phyloP scores from a whole-genome alignment of 345 rosid genomes.

The Gossypium rotundifolium region DNA sequence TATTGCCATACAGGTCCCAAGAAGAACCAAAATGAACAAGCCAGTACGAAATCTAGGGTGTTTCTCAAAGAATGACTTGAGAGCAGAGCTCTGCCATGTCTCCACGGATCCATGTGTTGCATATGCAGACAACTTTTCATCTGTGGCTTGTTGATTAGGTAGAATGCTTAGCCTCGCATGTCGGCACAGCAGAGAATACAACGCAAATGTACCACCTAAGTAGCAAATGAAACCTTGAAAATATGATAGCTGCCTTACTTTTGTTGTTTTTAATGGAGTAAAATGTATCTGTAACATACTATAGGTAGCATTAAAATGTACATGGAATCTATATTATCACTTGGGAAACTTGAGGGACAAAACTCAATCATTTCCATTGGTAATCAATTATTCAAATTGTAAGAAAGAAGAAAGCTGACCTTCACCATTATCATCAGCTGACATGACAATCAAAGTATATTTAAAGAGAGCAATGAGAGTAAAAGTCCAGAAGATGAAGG shows the following conservation, averaged over 20 bases:
- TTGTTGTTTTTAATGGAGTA: background rate
- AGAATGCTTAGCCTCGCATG: conserved; percentile 60
- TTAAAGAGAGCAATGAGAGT: conserved; percentile 74
- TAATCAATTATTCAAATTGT: background rate
- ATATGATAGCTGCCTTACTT: conserved; percentile 19
- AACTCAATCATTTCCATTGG: background rate
- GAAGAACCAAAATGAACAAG: conserved; percentile 56
- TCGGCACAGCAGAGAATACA: conserved; percentile 84
- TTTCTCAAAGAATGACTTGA: conserved; percentile 56
- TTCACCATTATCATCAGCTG: conserved; percentile 83
- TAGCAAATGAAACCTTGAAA: conserved; percentile 17
- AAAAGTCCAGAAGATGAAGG: conserved; percentile 85
- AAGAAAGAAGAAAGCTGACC: conserved; percentile 35
- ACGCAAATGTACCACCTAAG: conserved; percentile 86
- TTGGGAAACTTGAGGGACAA: background rate
- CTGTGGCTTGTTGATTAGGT: conserved; percentile 79
- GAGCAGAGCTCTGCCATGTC: conserved; percentile 41
- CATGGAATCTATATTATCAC: background rate
- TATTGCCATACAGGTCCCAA: conserved; percentile 77
- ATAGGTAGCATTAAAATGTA: background rate
- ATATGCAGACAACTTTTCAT: conserved; percentile 64
- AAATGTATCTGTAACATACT: background rate
- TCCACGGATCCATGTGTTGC: conserved; percentile 40
- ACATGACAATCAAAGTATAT: conserved; percentile 57
- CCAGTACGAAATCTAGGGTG: conserved; percentile 40